A percentile compares a stretch with the other conserved stretches of the same genome.
Conservation (phyloP, 2,329 filamentous ascomycete species). For the Rutstroemia sp. region DNA sequence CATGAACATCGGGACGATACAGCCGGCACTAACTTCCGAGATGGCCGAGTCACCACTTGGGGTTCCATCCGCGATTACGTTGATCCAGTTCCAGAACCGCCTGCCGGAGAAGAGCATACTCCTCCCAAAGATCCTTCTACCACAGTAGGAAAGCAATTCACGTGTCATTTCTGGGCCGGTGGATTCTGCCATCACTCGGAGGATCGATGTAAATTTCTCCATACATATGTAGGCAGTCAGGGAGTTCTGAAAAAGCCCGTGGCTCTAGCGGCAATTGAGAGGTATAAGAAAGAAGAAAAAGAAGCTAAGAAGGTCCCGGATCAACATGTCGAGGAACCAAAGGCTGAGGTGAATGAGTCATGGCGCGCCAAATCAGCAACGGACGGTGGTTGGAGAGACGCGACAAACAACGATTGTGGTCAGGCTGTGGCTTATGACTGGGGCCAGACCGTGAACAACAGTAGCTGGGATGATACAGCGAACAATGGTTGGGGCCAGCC, state of each 20-base stretch:
- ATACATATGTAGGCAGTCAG: conserved; percentile 8
- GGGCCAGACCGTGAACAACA: no score
- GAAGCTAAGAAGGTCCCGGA: background rate
- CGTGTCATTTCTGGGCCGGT: conserved; percentile 3
- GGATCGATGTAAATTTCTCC: conserved; percentile 16
- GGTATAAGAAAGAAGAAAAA: background rate
- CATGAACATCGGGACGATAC: conserved; percentile 12
- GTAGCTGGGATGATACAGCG: no score
- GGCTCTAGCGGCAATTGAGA: background rate
- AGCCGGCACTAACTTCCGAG: conserved; percentile 13
- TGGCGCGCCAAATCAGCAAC: no score
- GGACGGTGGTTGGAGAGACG: no score
- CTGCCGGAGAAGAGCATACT: background rate
- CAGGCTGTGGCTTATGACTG: no score
- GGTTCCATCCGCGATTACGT: conserved; percentile 6
- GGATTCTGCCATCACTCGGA: background rate
- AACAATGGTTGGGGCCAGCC: no score
- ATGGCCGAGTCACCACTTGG: conserved; percentile 17
- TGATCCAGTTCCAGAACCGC: background rate
- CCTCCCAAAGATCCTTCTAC: background rate
- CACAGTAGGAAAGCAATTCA: conserved; percentile 1
- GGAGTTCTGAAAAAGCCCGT: background rate
- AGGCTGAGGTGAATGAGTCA: no score
- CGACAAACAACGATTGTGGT: no score
- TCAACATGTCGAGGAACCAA: no score